Evolutionary conservation across 1,284 basidiomycete genomes (phyloP).

Genomic region (Puccinia horiana): DNA sequence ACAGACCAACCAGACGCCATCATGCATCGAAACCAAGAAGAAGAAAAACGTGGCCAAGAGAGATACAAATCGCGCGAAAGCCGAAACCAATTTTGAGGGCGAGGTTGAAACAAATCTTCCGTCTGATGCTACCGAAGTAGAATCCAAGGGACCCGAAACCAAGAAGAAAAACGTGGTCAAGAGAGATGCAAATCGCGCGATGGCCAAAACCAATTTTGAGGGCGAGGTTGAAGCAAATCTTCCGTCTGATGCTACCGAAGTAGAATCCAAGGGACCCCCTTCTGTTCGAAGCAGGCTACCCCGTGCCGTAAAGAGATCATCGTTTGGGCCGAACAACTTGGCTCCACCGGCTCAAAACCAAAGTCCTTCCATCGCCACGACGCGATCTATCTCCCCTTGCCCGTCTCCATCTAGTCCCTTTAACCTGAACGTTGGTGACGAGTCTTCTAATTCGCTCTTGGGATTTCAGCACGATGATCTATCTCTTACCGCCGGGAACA

Average conservation of each 20-base stretch:
- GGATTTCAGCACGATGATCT: conserved; percentile 20
- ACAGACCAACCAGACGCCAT: neutral
- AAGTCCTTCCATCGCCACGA: conserved; percentile 22
- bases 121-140: conserved; percentile 29
- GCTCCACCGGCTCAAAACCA: conserved; percentile 1
- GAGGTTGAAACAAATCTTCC: conserved; percentile 22
- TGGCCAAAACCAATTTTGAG: conserved; percentile 9
- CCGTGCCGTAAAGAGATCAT: conserved; percentile 31
- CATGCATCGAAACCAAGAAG: conserved; percentile 20
- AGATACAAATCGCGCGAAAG: neutral
- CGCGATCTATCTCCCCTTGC: neutral
- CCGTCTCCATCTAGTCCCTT: conserved; percentile 18
- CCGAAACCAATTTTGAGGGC: conserved; percentile 9
- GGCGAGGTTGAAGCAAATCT: conserved; percentile 22
- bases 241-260: conserved; percentile 25
- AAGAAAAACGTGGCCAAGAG: conserved; percentile 21
- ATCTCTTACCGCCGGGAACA: neutral
- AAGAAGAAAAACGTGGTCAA: conserved; percentile 25
- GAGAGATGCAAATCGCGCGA: neutral
- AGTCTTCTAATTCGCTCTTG: conserved; percentile 6
- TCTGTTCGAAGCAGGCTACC: conserved; percentile 6
- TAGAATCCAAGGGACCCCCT: conserved; percentile 2
- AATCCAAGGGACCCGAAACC: neutral
- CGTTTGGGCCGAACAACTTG: conserved; percentile 8
- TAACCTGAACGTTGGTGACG: neutral